Evolutionary conservation across 106 monocot genomes (phyloP), one percentile per base, ranked within the genome.

Genomic region (Dendrobium catenatum): DNA sequence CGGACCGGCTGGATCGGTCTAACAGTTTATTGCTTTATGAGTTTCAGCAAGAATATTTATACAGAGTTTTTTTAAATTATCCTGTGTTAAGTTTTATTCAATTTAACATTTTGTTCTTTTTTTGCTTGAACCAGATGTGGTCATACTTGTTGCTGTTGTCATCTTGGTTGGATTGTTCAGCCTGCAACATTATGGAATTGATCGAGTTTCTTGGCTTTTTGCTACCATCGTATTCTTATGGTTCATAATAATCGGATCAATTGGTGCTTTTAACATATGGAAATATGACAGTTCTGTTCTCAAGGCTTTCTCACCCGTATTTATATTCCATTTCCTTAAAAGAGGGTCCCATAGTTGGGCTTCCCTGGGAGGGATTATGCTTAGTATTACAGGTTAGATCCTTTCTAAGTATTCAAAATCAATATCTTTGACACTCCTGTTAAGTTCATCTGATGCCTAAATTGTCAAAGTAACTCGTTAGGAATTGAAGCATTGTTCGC

Each of bases 341-440:
- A 64, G 85, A 75, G 87, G 90, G 37, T 76, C 55, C 19, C 29
- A 77, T 6, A 85, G 83, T 47, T 98, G 94, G 97, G 79, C 88
- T 15, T 94, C 94, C 18, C 94, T 98, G 76, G 97, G 97, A 42
- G 97, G 97, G 72, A 93, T 98, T 76, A 81, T 98, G 92, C 97
- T 98, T 47, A 89, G 92, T 70, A 88, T 92, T 44, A 88, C 92
- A 83, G 89, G 92, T 86, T 8, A 72, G 76, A 4, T 76, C 37
- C 16, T 29, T 59, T 15, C 2, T 31, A 46, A 46, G 46, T 46
- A 46, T 51, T 51, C 15, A 3, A 51, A 51, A 13, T 51, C 15
- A 15, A 51, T 51, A 3, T 51, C 13, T 51, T 51, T 15, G 51
- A 51, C 15, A 51, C 51, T 51, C 3, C 51, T 51, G 3, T 13